Evolutionary conservation across 441 rosid species (phyloP).

Genomic region (Corymbia calophylla): DNA sequence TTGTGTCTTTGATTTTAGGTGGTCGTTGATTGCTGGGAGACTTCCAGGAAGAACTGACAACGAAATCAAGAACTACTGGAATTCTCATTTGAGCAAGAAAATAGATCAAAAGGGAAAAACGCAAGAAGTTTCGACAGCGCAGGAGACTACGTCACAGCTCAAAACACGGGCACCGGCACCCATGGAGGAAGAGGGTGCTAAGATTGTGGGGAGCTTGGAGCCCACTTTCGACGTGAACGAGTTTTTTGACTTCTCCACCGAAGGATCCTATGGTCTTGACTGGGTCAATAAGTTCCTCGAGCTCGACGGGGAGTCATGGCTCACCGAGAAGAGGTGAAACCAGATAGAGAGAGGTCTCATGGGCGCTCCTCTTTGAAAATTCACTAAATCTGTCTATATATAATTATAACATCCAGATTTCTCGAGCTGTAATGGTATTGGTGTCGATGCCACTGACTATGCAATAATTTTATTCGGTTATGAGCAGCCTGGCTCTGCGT

Average conservation of each 20-base stretch:
- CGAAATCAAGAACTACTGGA: slow-evolving; percentile 45
- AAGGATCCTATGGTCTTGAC: slow-evolving; percentile 26
- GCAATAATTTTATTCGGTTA: not conserved
- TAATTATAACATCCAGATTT: not conserved
- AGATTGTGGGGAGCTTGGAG: not conserved
- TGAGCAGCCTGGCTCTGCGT: not conserved
- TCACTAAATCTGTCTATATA: not conserved
- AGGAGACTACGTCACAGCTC: not conserved
- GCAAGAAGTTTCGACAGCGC: not conserved
- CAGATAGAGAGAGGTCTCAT: not conserved
- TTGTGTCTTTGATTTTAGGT: slow-evolving; percentile 7
- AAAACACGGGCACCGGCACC: not conserved
- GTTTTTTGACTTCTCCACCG: slow-evolving; percentile 32
- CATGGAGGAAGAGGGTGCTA: not conserved
- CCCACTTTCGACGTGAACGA: slow-evolving; percentile 18
- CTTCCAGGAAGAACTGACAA: slow-evolving; percentile 48
- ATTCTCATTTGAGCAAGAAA: slow-evolving; percentile 43
- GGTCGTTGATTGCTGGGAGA: slow-evolving; percentile 48
- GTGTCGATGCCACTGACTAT: not conserved
- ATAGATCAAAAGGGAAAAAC: slow-evolving; percentile 16
- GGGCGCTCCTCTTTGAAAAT: not conserved
- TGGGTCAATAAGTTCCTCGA: slow-evolving; percentile 39
- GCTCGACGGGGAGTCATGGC: slow-evolving; percentile 17
- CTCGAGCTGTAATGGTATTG: not conserved
- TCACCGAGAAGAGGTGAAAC: not conserved